A percentile compares a stretch with the other conserved stretches of the same genome.
Evolutionary conservation across 257 asterid species (phyloP).

Genomic region (Striga asiatica): DNA sequence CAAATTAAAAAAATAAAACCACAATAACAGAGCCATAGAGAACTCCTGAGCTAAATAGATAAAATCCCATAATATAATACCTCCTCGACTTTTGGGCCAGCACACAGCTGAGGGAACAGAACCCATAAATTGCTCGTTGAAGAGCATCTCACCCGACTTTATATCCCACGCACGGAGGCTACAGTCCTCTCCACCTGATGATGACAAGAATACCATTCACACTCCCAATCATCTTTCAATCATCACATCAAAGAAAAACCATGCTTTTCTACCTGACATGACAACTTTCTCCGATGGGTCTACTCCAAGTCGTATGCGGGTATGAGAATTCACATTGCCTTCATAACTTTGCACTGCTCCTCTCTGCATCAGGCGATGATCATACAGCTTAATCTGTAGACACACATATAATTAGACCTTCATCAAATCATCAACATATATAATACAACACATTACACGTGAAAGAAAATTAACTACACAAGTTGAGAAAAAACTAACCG

Average conservation of each 20-base stretch:
- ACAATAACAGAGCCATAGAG: no score
- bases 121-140: constrained; percentile 43
- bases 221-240: constrained; percentile 1
- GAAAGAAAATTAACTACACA: no score
- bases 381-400: constrained; percentile 75
- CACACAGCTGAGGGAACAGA: constrained; percentile 60
- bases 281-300: constrained; percentile 76
- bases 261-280: constrained; percentile 48
- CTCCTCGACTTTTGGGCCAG: constrained; percentile 63
- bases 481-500: constrained; percentile 34
- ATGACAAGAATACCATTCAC: no score
- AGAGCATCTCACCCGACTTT: constrained; percentile 73
- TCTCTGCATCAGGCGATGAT: constrained; percentile 57
- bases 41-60: no score
- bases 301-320: constrained; percentile 68
- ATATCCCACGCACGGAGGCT: constrained; percentile 72
- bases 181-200: constrained; percentile 87
- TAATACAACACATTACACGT: no score
- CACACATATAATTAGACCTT: neutral
- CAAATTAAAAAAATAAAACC: no score
- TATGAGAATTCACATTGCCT: constrained; percentile 71
- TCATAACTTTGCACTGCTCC: constrained; percentile 77
- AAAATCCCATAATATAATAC: no score
- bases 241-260: neutral
- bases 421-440: no score